Percentiles rank a stretch among this genome's conserved stretches.
Evolutionary conservation across 768 basidiomycete species (phyloP).

Genomic region (Wakefieldia striispora): DNA sequence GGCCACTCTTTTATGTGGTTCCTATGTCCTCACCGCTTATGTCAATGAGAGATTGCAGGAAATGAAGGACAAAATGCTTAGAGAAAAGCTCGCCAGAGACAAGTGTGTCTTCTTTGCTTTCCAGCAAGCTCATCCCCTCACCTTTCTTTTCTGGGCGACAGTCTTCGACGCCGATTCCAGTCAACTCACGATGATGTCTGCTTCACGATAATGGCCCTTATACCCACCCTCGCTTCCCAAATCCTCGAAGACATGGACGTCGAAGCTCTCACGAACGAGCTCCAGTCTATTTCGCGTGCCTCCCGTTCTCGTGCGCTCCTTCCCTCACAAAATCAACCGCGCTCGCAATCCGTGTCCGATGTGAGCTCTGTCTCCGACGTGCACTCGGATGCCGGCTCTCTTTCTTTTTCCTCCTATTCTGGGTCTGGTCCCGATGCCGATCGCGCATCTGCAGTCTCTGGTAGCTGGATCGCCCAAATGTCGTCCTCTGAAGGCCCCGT

Average conservation of each 20-base stretch:
- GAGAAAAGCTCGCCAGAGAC: conserved; percentile 63
- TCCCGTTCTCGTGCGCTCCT: conserved; percentile 18
- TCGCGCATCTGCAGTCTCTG: conserved; percentile 34
- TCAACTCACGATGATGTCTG: conserved; percentile 76
- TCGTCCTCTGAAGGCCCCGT: conserved; percentile 15
- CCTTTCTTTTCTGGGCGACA: conserved; percentile 25
- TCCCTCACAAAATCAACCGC: conserved; percentile 10
- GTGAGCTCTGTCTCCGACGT: conserved; percentile 38
- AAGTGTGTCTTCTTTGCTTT: conserved; percentile 31
- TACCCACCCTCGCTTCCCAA: conserved; percentile 64
- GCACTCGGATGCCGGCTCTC: conserved; percentile 44
- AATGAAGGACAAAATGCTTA: conserved; percentile 57
- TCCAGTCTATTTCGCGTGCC: conserved; percentile 45
- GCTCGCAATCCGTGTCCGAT: conserved; percentile 36
- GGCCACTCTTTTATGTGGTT: conserved; percentile 53
- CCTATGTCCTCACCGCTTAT: conserved; percentile 64
- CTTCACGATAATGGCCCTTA: conserved; percentile 69
- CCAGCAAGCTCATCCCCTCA: neutral
- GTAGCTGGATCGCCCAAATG: conserved; percentile 47
- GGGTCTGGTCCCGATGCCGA: conserved; percentile 38
- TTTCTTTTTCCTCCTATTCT: conserved; percentile 40
- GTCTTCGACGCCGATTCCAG: conserved; percentile 68
- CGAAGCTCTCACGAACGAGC: conserved; percentile 60
- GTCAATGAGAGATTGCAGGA: conserved; percentile 62
- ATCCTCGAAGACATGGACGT: conserved; percentile 76